Conservation (phyloP, 805 yeast species). For the Metschnikowia amazonensis region DNA sequence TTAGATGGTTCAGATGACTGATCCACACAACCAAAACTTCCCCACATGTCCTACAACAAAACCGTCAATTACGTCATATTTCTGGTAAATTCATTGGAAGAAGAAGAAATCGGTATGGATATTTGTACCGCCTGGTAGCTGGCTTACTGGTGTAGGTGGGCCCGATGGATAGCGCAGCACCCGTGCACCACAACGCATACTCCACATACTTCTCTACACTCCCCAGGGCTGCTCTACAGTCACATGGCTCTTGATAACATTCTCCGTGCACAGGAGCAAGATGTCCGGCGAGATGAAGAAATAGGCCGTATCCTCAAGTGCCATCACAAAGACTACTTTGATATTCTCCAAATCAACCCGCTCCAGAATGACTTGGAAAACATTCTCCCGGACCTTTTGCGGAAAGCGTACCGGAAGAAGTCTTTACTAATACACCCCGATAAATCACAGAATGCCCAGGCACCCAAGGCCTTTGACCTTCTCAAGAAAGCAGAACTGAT, state of each 20-base stretch:
- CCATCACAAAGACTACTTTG: conserved; percentile 50
- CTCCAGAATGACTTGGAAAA: conserved; percentile 34
- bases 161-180: no score
- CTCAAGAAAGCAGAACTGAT: conserved; percentile 51
- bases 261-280: conserved; percentile 23
- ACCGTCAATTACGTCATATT: no score
- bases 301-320: conserved; percentile 50
- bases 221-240: not conserved
- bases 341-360: conserved; percentile 45
- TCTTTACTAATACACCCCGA: conserved; percentile 70
- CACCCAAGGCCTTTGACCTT: conserved; percentile 60
- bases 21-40: no score
- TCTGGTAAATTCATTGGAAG: no score
- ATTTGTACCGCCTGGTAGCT: no score
- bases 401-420: conserved; percentile 50
- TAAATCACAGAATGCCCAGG: conserved; percentile 50
- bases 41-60: no score
- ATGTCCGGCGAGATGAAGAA: conserved; percentile 45
- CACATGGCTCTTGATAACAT: conserved; percentile 13
- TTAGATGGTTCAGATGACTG: no score
- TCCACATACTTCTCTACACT: not conserved
- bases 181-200: not conserved
- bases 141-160: no score
- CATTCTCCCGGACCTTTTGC: conserved; percentile 29
- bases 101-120: no score